Evolutionary conservation across 2,329 filamentous ascomycete species (phyloP).

Genomic region (Colletotrichum camelliae): DNA sequence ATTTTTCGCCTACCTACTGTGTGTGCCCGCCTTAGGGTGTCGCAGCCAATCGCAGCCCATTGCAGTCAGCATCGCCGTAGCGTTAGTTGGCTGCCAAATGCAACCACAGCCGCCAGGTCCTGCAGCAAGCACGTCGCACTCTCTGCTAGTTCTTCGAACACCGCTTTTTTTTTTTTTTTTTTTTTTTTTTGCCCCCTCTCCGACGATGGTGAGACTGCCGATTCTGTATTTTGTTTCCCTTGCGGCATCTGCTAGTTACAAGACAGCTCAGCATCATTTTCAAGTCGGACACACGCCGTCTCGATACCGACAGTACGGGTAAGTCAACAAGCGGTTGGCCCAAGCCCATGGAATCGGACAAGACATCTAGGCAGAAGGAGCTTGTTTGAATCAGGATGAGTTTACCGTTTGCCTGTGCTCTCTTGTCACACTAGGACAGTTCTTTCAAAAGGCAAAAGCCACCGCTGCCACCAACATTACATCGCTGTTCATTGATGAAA

Average conservation of each 20-base stretch:
- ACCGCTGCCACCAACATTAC: conserved; percentile 7
- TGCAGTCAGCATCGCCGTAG: not conserved
- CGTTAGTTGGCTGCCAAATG: not conserved
- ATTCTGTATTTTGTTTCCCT: not conserved
- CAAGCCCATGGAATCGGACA: not conserved
- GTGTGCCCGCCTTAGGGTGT: no score
- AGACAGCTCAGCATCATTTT: not conserved
- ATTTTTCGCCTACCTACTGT: not conserved
- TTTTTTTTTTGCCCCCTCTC: not conserved
- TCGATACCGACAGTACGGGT: not conserved
- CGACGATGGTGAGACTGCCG: not conserved
- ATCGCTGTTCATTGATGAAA: conserved; percentile 2
- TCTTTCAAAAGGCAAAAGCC: not conserved
- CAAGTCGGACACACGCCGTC: not conserved
- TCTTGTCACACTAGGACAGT: not conserved
- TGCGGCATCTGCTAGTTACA: not conserved
- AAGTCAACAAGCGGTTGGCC: not conserved
- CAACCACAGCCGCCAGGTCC: not conserved
- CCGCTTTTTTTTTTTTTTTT: not conserved
- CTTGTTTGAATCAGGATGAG: not conserved
- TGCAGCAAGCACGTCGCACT: not conserved
- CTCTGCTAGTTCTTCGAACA: not conserved
- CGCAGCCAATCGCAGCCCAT: no score
- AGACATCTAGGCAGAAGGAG: not conserved
- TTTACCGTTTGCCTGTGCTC: not conserved